Evolutionary conservation across 345 rosid genomes (phyloP), one percentile per base, ranked within the genome.

Genomic region (Corchorus olitorius): DNA sequence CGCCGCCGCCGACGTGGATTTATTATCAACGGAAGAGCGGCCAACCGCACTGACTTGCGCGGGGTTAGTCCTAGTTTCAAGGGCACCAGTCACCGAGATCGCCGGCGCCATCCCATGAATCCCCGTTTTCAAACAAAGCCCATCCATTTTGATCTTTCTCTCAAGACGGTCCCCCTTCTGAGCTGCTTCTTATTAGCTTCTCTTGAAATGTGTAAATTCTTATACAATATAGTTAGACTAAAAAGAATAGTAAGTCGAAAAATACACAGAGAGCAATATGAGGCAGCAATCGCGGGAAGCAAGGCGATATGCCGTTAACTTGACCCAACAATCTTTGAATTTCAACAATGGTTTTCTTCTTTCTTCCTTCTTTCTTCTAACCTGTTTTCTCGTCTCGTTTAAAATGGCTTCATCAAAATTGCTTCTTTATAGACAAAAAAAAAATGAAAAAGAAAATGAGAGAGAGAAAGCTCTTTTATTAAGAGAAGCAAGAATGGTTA

Each of bases 71-170:
- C 73, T 45, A 41, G 35, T 46, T 68, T 65, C 78, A 10, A 65
- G 52, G 8, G 72, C 45, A 15, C 65, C 78, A 33, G 33, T 27
- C 4, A 61, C 46, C n/a, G 69, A 61, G 61, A 65, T 67, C 79
- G 63, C 65, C 46, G 74, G 79, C 17, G 65, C 34, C 65, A 76
- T 67, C 46, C 65, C 73, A 67, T 76, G 73, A 76, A 76, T 55
- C 46, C 73, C 66, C 7, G 79, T 70, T 58, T 67, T 76, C 58
- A 67, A 67, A 46, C 74, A 76, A 34, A 76, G 33, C 19, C 79
- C 79, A 43, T 76, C 79, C 79, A 76, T 75, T 53, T 39, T 6
- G 43, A 3, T 39, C 43, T 20, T 7, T 56, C 27, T 14, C 12
- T 39, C 34, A 53, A 50, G 11, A 20, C 35, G 20, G 55, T 12